Base-by-base conservation (phyloP, 1,139 yeast species). In the Candida sanyaensis region DNA sequence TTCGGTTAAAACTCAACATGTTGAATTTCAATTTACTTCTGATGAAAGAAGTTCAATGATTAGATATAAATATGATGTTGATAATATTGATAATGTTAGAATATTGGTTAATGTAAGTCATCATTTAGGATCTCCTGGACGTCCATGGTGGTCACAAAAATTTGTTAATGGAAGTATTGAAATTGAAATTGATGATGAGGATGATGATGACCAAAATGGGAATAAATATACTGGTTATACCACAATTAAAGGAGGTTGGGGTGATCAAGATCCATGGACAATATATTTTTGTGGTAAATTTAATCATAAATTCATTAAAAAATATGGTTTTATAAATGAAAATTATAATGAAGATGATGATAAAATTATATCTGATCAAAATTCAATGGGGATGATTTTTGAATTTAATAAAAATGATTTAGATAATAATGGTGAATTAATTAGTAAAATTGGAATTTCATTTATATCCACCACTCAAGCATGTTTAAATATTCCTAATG, bases 81-180 rank as follows among this genome's bases (percentile, higher is more conserved):
- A 30, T n/a, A 38, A 46, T 6, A 44, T 37, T n/a, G 39, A 47
- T 6, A 46, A 39, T n/a, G 30, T 44, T 1, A 56, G 58, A 45
- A 47, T 66, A 6, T 43, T 66, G 47, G 65, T 68, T 27, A 63
- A 67, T 46, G 61, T 57, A 2, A 58, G 67, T 7, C 72, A 67
- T 47, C 69, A 65, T 47, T 55, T 68, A 44, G 47, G 57, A 6
- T 59, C 69, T 1, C 60, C 62, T 8, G 41, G 51, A 6, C 51
- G 71, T 42, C 67, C 73, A 2, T 63, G 63, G 61, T 66, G 71
- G 70, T 57, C 68, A 2, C 72, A 68, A 45, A 55, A 63, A 43
- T 62, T 66, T 48, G 62, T 60, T 21, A 59, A 61, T 42, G 70
- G 70, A 2, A 51, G 64, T 2, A 48, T 65, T 36, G 53, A 53